phyloP scores from a whole-genome alignment of 495 filamentous ascomycete species.

The Neurospora sp. region DNA sequence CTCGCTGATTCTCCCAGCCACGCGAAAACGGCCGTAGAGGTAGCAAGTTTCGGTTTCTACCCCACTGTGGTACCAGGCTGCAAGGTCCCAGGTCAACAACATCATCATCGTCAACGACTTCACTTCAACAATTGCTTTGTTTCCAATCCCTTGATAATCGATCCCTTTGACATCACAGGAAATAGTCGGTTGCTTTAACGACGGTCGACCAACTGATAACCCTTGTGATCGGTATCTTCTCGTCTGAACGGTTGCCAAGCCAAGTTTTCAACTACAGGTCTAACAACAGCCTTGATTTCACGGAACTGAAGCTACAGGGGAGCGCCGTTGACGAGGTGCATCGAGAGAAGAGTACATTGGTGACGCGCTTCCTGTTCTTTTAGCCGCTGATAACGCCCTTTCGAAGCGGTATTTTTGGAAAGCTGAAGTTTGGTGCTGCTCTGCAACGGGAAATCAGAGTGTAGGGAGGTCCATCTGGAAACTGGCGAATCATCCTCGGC shows the following conservation, averaged over 20 bases:
- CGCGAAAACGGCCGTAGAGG: background rate
- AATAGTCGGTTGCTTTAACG: too few relatives aligned
- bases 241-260: background rate
- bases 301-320: background rate
- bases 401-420: background rate
- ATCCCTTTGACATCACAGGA: too few relatives aligned
- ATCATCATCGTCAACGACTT: background rate
- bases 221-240: too few relatives aligned
- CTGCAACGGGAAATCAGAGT: background rate
- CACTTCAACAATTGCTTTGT: background rate
- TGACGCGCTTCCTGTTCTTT: background rate
- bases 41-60: background rate
- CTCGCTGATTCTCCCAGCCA: background rate
- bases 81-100: background rate
- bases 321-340: background rate
- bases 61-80: background rate
- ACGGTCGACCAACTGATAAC: too few relatives aligned
- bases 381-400: background rate
- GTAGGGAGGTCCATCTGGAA: background rate
- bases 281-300: background rate
- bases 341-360: background rate
- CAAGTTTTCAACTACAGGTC: background rate
- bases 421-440: background rate
- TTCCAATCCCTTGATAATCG: background rate
- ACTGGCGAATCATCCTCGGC: background rate